Conservation (phyloP, 331 rosid genomes). For the Acacia concinna region DNA sequence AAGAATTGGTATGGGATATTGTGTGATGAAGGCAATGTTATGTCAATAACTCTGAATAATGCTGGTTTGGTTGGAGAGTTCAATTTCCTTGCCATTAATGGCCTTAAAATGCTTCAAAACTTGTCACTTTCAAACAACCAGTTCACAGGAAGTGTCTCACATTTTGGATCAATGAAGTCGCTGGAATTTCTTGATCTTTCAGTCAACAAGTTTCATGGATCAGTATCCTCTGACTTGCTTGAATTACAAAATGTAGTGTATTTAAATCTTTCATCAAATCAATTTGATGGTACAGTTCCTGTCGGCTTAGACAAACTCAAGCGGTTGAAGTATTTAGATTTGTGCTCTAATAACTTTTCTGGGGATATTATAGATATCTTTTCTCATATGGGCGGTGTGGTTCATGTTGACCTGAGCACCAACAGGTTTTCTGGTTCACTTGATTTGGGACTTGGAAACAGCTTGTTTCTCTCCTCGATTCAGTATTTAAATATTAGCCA, state of each 20-base stretch:
- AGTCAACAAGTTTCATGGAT: slow-evolving; percentile 57
- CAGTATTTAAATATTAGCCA: slow-evolving; percentile 62
- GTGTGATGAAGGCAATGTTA: slow-evolving; percentile 58
- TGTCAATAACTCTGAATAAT: slow-evolving; percentile 55
- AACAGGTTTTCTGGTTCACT: slow-evolving; percentile 67
- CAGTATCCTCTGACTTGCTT: slow-evolving; percentile 38
- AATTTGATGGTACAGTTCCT: slow-evolving; percentile 55
- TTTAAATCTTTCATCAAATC: slow-evolving; percentile 72
- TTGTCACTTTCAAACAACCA: slow-evolving; percentile 63
- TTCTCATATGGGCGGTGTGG: slow-evolving; percentile 55
- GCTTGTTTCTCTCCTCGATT: slow-evolving; percentile 56
- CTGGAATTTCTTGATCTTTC: slow-evolving; percentile 71
- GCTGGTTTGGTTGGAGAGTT: slow-evolving; percentile 68
- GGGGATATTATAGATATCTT: slow-evolving; percentile 63
- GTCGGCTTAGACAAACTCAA: slow-evolving; percentile 54
- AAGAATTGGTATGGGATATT: slow-evolving; percentile 63
- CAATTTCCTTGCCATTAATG: slow-evolving; percentile 51
- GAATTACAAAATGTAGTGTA: slow-evolving; percentile 42
- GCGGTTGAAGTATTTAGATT: slow-evolving; percentile 51
- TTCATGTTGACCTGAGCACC: slow-evolving; percentile 67
- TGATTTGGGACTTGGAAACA: slow-evolving; percentile 63
- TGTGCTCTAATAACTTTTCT: slow-evolving; percentile 53
- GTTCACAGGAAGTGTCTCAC: slow-evolving; percentile 55
- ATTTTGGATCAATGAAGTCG: slow-evolving; percentile 44
- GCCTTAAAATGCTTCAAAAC: slow-evolving; percentile 62